Base-by-base conservation (phyloP, 1,284 basidiomycete genomes). In the Ganoderma resinaceum region DNA sequence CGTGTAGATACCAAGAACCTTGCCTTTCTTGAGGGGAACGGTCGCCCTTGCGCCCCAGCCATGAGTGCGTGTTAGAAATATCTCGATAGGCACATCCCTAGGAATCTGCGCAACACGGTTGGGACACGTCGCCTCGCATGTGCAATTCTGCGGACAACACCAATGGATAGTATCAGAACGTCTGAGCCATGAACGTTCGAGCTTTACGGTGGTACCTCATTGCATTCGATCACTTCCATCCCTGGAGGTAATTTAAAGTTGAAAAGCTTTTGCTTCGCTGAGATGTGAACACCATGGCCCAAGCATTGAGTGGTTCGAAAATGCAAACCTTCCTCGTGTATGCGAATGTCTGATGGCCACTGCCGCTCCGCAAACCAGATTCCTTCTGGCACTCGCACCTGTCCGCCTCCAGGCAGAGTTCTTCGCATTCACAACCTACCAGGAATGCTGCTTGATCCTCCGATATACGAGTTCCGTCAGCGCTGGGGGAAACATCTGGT, bases 1-100 rank as follows among this genome's bases (percentile, higher is more conserved):
- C 61, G 89, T 85, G 73, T 89, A 91, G 18, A 87, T 80, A 1
- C 90, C 90, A 31, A 91, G 68, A 4, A 91, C 86, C 68, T 86
- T 89, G 18, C 90, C 90, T 58, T 67, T 78, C 23, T 76, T 75
- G 1, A 91, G 72, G 33, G 79, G 72, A 0, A 76, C 70, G 0
- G 80, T 71, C 0, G 85, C 76, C 14, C 81, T 73, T 2, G 78
- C 81, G 23, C 81, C 82, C 81, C 81, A 83, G 4, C 82, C 82
- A 49, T 77, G 71, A 18, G 72, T 62, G 23, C 23, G 43, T 0
- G 82, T 82, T 55, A 78, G 74, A 75, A 82, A 83, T 14, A 82
- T 66, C 65, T 82, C 78, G 7, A 83, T 75, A 5, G 79, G 77
- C 5, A 81, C 73, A 49, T 78, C 76, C 23, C 82, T 72, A 5